phyloP scores from a whole-genome alignment of 257 asterid genomes.

The Nicotiana obtusifolia region DNA sequence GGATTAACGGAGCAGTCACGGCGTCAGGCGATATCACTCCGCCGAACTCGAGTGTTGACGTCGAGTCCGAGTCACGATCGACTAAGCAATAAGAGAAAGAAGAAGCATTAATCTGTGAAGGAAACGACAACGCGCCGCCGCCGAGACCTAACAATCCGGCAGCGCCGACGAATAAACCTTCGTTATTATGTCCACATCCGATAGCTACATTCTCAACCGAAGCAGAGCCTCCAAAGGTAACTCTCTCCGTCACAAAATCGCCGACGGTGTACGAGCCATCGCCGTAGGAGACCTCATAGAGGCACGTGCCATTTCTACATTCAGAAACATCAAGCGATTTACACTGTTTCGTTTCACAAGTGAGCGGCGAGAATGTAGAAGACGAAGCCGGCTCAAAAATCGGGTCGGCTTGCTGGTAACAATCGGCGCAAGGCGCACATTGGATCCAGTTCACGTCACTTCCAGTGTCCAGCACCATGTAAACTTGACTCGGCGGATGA shows the following conservation, averaged over 20 bases:
- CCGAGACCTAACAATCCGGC: constrained; percentile 90
- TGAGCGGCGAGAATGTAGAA: constrained; percentile 54
- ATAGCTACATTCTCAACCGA: constrained; percentile 63
- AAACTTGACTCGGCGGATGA: constrained; percentile 56
- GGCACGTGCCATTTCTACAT: constrained; percentile 64
- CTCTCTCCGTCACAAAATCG: constrained; percentile 70
- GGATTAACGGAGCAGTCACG: constrained; percentile 53
- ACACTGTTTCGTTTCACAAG: constrained; percentile 69
- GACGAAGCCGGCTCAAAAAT: constrained; percentile 76
- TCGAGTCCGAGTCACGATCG: constrained; percentile 70
- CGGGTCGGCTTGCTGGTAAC: constrained; percentile 97
- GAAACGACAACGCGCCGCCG: constrained; percentile 76
- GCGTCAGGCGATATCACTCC: constrained; percentile 38
- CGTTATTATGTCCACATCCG: constrained; percentile 93
- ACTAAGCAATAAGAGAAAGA: constrained; percentile 88
- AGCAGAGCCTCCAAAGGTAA: constrained; percentile 55
- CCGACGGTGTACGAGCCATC: constrained; percentile 97
- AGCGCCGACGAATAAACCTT: constrained; percentile 86
- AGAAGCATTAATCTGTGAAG: constrained; percentile 68
- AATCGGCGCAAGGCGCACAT: constrained; percentile 89
- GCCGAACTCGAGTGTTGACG: constrained; percentile 72
- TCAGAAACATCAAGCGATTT: constrained; percentile 75
- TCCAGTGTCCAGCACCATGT: constrained; percentile 89
- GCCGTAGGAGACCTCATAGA: constrained; percentile 87
- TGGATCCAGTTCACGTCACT: constrained; percentile 95